Base-by-base conservation (phyloP, 176 grass and related monocot species). In the Coix lacrymajobi region DNA sequence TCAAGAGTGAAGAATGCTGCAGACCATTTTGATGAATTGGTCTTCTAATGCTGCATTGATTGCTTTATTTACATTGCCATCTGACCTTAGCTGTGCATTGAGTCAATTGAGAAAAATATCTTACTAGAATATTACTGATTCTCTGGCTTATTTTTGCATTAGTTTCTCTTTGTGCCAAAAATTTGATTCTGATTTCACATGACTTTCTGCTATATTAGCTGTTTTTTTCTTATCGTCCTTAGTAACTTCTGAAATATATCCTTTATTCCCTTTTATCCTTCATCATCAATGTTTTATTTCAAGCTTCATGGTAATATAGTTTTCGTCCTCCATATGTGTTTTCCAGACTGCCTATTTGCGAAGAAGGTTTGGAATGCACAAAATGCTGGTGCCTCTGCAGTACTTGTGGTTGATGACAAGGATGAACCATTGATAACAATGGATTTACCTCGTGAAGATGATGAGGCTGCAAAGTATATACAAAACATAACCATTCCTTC, bases 331-430 rank as follows among this genome's bases (percentile, higher is more conserved):
- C 69, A 67, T 73, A 30, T 73, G 26, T 86, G 11, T 51, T 75
- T 46, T 64, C 45, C 79, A 98, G 95, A 91, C 68, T 98, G 95
- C 63, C 86, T 98, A 67, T 98, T 98, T 79, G 92, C 90, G 3
- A 98, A 92, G 69, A 98, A 98, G 86, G 95, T 98, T 79, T 94
- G 90, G 90, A 94, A 98, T 91, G 95, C 95, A 17, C 95, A 98
- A 89, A 79, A 85, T 83, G 95, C 92, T 81, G 95, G 95, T 78
- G 92, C 92, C 20, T 98, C 95, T 25, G 95, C 95, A 32, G 95
- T 98, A 29, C 84, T 98, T 85, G 95, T 98, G 75, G 86, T 94
- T 52, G 95, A 98, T 76, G 92, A 98, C 75, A 98, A 98, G 76
- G 88, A 98, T 48, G 95, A 98, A 68, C 95, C 84, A 64, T 80